These are phyloP conservation scores for Desmodesmus armatus DNA, from an alignment of 139 green algal species.

Conservation along the genomic window DNA sequence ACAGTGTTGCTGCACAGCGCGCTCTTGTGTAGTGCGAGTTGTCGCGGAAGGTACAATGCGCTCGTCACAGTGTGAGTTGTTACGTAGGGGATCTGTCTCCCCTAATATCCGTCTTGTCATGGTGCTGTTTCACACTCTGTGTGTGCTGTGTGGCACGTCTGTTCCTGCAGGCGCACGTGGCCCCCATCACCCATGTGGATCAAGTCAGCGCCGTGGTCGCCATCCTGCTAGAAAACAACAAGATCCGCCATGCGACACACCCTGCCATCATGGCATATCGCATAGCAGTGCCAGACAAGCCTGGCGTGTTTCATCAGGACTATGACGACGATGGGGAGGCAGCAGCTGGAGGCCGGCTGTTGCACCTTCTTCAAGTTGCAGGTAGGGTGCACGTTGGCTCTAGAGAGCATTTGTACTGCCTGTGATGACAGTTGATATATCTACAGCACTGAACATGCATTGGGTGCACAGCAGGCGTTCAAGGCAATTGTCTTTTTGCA, in stretches of 20 bases:
- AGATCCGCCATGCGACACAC: conserved; percentile 87
- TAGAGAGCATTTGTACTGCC: too few species aligned
- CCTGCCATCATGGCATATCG: conserved; percentile 92
- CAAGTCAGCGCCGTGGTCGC: conserved; percentile 80
- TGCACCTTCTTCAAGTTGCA: conserved; percentile 80
- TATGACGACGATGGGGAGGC: conserved; percentile 91
- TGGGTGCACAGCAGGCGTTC: not conserved
- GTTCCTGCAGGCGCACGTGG: conserved; percentile 64
- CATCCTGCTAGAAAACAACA: conserved; percentile 77
- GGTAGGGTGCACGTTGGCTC: too few species aligned
- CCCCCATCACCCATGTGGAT: conserved; percentile 53
- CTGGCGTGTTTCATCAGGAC: conserved; percentile 64
- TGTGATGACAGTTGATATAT: not conserved
- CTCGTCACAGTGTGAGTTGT: too few species aligned
- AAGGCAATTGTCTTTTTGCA: not conserved
- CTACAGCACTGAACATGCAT: not conserved
- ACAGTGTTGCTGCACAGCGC: too few species aligned
- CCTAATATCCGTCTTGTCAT: too few species aligned
- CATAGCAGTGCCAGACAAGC: conserved; percentile 49
- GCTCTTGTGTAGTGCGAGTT: too few species aligned
- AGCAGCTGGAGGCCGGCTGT: conserved; percentile 83
- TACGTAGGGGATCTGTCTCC: too few species aligned
- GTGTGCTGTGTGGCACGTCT: too few species aligned
- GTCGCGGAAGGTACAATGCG: too few species aligned
- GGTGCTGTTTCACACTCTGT: too few species aligned